Evolutionary conservation across 768 basidiomycete genomes (phyloP), one percentile per base, ranked within the genome.

Genomic region (Rhizopogon salebrosus): DNA sequence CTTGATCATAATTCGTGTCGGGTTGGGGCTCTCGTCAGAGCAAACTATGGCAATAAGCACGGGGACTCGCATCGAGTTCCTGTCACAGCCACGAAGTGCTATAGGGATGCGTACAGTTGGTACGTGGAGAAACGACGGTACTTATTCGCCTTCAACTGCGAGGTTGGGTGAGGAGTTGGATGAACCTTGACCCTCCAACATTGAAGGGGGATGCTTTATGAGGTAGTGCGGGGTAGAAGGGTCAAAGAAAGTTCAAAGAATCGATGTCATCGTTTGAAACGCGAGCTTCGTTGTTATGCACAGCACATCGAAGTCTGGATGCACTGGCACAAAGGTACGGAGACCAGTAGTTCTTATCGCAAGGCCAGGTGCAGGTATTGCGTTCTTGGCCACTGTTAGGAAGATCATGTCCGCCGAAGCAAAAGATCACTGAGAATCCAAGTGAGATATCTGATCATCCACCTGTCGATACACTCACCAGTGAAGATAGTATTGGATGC

Each of bases 1-100:
- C n/a, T 22, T 61, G 22, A 60, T 61, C 29, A 61, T 61, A 24
- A 58, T 61, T 27, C 52, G 56, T 24, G 60, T 61, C 6, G 59
- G 59, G 1, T 36, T 61, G 23, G 60, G 60, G 6, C 48, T 51
- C 26, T 51, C 50, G 9, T 48, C 50, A 23, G 50, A 51, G n/a
- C 50, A 51, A 27, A 48, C 43, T 16, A 29, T 34, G 50, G 3
- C 14, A 3, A 6, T 27, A 16, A 51, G 22, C 6, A 45, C 20
- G 13, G 23, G 6, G 3, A 51, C 26, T 31, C 39, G n/a, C 23
- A 20, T 51, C 1, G 43, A 51, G 6, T 51, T 41, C 20, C 11
- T 14, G 45, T 45, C 50, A 13, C 49, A 46, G 5, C 43, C 1
- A 10, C 27, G 22, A 23, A 29, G 27, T 34, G 10, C 26, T 20